phyloP scores from a whole-genome alignment of 2,329 filamentous ascomycete species.

The Botrytis fragariae region DNA sequence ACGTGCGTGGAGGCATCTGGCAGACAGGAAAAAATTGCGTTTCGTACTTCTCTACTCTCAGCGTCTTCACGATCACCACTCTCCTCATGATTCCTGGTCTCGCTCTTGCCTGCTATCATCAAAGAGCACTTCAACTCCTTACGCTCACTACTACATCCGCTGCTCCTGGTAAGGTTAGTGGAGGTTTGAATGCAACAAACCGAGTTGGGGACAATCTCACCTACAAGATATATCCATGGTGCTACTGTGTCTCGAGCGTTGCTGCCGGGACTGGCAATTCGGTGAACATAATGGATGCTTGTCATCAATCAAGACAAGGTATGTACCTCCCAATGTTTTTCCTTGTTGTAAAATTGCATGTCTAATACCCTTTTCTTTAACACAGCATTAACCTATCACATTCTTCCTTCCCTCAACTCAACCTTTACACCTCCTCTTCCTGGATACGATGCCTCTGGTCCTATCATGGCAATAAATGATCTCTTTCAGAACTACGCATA shows the following conservation, averaged over 20 bases:
- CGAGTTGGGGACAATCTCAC: not conserved
- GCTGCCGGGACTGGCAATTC: not conserved
- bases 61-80: not conserved
- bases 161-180: no score
- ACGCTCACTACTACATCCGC: not conserved
- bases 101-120: not conserved
- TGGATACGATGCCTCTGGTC: not conserved
- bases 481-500: not conserved
- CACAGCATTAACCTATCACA: not conserved
- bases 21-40: not conserved
- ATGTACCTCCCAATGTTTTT: no score
- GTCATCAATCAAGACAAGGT: not conserved
- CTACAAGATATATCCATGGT: constrained; percentile 4
- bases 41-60: not conserved
- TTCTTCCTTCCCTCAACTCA: not conserved
- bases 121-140: not conserved
- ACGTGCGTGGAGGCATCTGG: not conserved
- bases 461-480: not conserved
- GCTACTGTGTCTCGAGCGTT: not conserved
- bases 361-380: not conserved
- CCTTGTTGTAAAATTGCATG: not conserved
- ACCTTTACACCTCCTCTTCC: not conserved
- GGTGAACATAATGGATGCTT: not conserved
- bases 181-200: not conserved
- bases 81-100: not conserved